Evolutionary conservation across 495 filamentous ascomycete species (phyloP).

Genomic region (Aspergillus leporis): DNA sequence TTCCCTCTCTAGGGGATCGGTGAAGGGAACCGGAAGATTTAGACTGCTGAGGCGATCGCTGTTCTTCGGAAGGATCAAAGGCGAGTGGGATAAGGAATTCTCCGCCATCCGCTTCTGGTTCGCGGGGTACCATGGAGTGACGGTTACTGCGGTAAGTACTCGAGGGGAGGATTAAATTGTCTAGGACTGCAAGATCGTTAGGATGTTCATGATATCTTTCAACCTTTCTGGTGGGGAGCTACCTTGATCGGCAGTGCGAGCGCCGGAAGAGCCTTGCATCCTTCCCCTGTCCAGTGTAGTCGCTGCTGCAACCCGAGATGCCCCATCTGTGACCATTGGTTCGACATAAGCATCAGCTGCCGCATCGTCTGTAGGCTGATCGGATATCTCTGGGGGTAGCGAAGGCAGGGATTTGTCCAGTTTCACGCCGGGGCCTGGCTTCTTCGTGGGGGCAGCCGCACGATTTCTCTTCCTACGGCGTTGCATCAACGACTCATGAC

Average conservation of each 20-base stretch:
- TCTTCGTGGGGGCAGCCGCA: constrained; percentile 53
- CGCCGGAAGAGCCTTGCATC: constrained; percentile 14
- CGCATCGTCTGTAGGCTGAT: constrained; percentile 67
- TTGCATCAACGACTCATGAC: constrained; percentile 98
- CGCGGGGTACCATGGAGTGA: constrained; percentile 61
- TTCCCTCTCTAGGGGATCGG: constrained; percentile 24
- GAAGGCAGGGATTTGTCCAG: constrained; percentile 94
- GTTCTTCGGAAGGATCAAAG: constrained; percentile 76
- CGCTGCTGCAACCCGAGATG: constrained; percentile 62
- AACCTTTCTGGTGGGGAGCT: background rate
- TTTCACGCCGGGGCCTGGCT: constrained; percentile 60
- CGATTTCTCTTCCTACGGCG: constrained; percentile 85
- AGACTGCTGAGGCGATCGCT: constrained; percentile 44
- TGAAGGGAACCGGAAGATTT: constrained; percentile 36
- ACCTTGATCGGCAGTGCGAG: constrained; percentile 27
- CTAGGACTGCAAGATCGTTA: constrained; percentile 21
- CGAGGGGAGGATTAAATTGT: constrained; percentile 67
- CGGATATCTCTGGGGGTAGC: constrained; percentile 70
- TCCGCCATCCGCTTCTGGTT: constrained; percentile 67
- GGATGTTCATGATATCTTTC: background rate
- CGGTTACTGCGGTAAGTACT: constrained; percentile 78
- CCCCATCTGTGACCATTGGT: constrained; percentile 69
- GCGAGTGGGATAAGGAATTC: constrained; percentile 89
- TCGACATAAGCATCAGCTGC: constrained; percentile 63
- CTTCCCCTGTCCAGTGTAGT: constrained; percentile 29